Evolutionary conservation across 306 rosid species (phyloP), one percentile per base, ranked within the genome.

Genomic region (Chamaecrista fasciculata): DNA sequence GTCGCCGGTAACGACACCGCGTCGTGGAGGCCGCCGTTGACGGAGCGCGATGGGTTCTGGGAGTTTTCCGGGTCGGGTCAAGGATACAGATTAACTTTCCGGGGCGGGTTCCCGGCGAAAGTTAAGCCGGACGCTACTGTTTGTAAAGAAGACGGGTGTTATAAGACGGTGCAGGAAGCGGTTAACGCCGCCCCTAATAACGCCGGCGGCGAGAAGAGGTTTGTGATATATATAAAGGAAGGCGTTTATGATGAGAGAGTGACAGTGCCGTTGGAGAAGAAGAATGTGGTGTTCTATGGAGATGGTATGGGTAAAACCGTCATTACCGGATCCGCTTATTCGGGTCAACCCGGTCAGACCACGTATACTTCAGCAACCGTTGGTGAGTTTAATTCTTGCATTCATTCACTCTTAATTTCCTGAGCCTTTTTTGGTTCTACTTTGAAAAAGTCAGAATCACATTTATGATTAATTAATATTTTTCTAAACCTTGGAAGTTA

Each of bases 241-340:
- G 99, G 99, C 15, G 81, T 87, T 68, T 94, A 88, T 25, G 91
- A 81, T 3, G 99, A 94, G 86, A 94, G 18, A n/a, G 95, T 94
- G 33, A 80, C 92, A 77, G 78, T 94, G 71, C 86, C 91, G 20
- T 56, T 89, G 1, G 78, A 72, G 86, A 94, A 91, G 88, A 80
- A 53, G 76, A 94, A 91, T 51, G 73, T 94, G 12, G 92, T 94
- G 48, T 84, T 94, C 19, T 66, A 84, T 66, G 99, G 99, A 0
- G 96, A 88, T 14, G 99, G 97, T 1, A 91, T 84, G 79, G 95
- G 99, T 5, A 81, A 85, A 64, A 94, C 97, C 0, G 86, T 94
- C 2, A 94, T 94, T 25, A 88, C 99, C 0, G 99, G 97, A 8
- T 86, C 97, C 2, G 48, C 86, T 19, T 78, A 70, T 12, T 90